Evolutionary conservation across 768 basidiomycete genomes (phyloP).

Genomic region (Xanthoconium purpureum): DNA sequence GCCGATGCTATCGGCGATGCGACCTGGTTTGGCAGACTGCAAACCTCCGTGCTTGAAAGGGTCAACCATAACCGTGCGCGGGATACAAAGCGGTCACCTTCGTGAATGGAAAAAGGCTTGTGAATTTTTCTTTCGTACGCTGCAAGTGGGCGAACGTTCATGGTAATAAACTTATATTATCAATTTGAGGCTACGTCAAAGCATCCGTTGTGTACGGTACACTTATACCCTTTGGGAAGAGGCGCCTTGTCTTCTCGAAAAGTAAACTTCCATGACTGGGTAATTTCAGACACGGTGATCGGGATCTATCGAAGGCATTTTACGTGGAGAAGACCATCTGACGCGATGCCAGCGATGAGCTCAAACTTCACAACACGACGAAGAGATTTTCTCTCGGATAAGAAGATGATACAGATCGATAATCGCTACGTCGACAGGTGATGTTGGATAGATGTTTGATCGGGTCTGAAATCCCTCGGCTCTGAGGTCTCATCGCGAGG

Average conservation of each 20-base stretch:
- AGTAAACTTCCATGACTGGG: constrained; percentile 10
- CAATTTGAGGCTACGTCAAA: constrained; percentile 3
- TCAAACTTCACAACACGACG: neutral
- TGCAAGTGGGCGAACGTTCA: constrained; percentile 4
- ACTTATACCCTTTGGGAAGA: constrained; percentile 13
- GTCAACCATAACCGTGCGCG: neutral
- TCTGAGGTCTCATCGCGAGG: constrained; percentile 8
- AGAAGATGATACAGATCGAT: constrained; percentile 17
- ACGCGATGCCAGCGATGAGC: constrained; percentile 7
- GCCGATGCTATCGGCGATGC: constrained; percentile 17
- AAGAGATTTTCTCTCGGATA: constrained; percentile 14
- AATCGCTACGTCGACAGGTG: constrained; percentile 12
- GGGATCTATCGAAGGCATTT: constrained; percentile 11
- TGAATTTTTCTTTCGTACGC: neutral
- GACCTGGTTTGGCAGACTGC: constrained; percentile 4
- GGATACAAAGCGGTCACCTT: neutral
- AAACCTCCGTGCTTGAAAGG: neutral
- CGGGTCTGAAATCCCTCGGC: constrained; percentile 17
- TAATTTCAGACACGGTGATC: constrained; percentile 10
- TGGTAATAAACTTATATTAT: constrained; percentile 8
- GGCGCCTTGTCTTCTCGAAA: constrained; percentile 9
- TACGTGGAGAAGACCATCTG: constrained; percentile 24
- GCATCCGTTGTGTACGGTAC: constrained; percentile 13
- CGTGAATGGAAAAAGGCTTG: neutral
- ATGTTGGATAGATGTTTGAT: constrained; percentile 2